These are phyloP conservation scores for Chlamydomonas incerta DNA, from an alignment of 139 green algal genomes.

Conservation along the genomic window DNA sequence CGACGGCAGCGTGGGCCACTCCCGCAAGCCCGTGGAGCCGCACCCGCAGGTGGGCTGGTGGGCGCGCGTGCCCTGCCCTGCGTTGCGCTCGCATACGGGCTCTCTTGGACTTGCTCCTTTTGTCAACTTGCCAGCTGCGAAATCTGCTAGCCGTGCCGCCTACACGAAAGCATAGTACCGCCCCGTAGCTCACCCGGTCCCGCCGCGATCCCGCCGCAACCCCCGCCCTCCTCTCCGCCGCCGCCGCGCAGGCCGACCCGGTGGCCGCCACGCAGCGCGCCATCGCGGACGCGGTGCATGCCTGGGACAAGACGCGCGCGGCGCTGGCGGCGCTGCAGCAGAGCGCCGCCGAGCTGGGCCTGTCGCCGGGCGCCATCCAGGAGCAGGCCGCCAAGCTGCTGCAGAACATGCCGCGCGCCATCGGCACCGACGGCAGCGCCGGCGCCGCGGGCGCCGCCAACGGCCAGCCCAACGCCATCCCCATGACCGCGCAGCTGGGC, in stretches of 20 bases:
- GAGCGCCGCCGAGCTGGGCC: constrained; percentile 1
- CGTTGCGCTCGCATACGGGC: no score
- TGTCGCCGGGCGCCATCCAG: neutral
- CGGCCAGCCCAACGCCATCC: neutral
- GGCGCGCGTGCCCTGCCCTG: neutral
- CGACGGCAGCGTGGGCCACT: neutral
- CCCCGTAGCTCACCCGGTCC: no score
- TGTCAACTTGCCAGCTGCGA: no score
- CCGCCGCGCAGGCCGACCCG: neutral
- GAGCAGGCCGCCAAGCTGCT: constrained; percentile 1
- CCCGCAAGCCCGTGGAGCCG: neutral
- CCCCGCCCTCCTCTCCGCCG: neutral
- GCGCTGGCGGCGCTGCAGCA: constrained; percentile 21
- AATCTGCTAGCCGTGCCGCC: no score
- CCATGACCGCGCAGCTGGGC: neutral
- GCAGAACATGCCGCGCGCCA: neutral
- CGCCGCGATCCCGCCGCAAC: neutral
- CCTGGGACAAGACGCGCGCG: constrained; percentile 1
- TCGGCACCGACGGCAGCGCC: neutral
- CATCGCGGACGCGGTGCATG: neutral
- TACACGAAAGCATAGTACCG: no score
- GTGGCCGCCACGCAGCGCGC: neutral
- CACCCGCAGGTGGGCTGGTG: neutral
- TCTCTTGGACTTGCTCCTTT: no score
- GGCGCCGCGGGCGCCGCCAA: neutral